A percentile compares a stretch with the other conserved stretches of the same genome.
Evolutionary conservation across 805 yeast genomes (phyloP).

Genomic region (Wickerhamiella shivajii): DNA sequence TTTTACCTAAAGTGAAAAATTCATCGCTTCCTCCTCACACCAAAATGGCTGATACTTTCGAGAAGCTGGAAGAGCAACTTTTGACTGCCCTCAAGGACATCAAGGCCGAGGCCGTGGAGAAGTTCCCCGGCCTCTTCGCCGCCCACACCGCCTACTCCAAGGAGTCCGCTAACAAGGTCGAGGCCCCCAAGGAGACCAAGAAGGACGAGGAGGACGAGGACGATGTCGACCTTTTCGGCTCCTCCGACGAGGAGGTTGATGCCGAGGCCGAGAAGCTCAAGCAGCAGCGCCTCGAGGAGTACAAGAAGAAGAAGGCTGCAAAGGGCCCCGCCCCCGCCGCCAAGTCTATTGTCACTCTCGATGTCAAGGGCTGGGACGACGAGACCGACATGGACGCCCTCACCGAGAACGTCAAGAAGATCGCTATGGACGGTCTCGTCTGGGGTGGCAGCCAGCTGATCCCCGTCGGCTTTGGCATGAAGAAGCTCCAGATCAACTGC

Average conservation of each 20-base stretch:
- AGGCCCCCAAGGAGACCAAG: slow-evolving; percentile 57
- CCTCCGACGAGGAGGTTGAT: slow-evolving; percentile 88
- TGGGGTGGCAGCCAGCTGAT: slow-evolving; percentile 98
- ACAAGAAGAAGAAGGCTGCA: slow-evolving; percentile 94
- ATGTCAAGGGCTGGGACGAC: slow-evolving; percentile 99
- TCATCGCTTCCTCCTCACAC: slow-evolving; percentile 3
- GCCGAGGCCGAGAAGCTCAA: slow-evolving; percentile 94
- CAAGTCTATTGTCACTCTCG: slow-evolving; percentile 90
- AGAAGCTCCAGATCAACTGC: slow-evolving; percentile 96
- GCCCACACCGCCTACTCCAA: slow-evolving; percentile 96
- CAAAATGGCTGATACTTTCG: slow-evolving; percentile 27
- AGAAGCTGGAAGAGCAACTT: slow-evolving; percentile 27
- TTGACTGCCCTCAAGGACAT: slow-evolving; percentile 44
- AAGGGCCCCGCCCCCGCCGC: slow-evolving; percentile 98
- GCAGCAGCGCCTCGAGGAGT: slow-evolving; percentile 95
- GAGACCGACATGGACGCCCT: slow-evolving; percentile 90
- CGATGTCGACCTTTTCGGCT: slow-evolving; percentile 88
- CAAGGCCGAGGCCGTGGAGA: slow-evolving; percentile 76
- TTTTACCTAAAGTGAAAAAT: slow-evolving; percentile 4
- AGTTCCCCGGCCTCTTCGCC: slow-evolving; percentile 67
- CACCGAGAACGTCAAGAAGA: slow-evolving; percentile 70
- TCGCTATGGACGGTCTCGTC: slow-evolving; percentile 80
- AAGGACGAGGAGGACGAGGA: slow-evolving; percentile 81
- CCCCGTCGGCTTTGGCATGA: slow-evolving; percentile 98
- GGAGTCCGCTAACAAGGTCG: slow-evolving; percentile 6